Conservation (phyloP, 1,284 basidiomycete species). For the Fistulinella staudtii region DNA sequence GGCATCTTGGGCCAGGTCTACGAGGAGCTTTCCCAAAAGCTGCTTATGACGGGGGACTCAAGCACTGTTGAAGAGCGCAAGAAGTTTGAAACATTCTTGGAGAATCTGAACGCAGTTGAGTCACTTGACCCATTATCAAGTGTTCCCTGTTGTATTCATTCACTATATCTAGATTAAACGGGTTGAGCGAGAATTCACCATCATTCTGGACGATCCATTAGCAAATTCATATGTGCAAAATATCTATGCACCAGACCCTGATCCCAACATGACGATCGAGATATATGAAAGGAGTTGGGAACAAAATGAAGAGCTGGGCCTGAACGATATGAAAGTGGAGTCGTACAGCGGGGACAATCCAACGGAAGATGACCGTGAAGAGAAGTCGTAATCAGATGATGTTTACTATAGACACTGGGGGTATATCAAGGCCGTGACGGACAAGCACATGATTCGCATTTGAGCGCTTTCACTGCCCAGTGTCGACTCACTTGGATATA, state of each 20-base stretch:
- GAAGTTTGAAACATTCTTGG: conserved; percentile 75
- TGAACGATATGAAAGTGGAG: conserved; percentile 96
- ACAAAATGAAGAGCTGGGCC: conserved; percentile 93
- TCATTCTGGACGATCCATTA: conserved; percentile 94
- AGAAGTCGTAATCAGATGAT: conserved; percentile 3
- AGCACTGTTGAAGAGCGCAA: conserved; percentile 41
- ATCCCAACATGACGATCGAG: conserved; percentile 87
- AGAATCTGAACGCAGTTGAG: conserved; percentile 71
- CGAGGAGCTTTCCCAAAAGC: conserved; percentile 91
- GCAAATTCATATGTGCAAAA: conserved; percentile 97
- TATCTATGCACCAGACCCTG: conserved; percentile 87
- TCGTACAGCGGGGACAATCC: conserved; percentile 53
- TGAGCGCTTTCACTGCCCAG: no score
- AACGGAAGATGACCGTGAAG: conserved; percentile 4
- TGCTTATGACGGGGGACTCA: conserved; percentile 80
- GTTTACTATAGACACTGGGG: neutral
- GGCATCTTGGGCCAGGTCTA: conserved; percentile 94
- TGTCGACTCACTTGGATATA: no score
- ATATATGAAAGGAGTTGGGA: conserved; percentile 82
- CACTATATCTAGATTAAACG: conserved; percentile 58
- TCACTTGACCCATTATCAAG: neutral
- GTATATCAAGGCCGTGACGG: no score
- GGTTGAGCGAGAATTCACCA: conserved; percentile 76
- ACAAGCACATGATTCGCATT: no score
- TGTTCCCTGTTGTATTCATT: no score